Evolutionary conservation across 192 early-diverging fungal genomes (phyloP), one percentile per base, ranked within the genome.

Genomic region (Rhizophlyctis rosea): DNA sequence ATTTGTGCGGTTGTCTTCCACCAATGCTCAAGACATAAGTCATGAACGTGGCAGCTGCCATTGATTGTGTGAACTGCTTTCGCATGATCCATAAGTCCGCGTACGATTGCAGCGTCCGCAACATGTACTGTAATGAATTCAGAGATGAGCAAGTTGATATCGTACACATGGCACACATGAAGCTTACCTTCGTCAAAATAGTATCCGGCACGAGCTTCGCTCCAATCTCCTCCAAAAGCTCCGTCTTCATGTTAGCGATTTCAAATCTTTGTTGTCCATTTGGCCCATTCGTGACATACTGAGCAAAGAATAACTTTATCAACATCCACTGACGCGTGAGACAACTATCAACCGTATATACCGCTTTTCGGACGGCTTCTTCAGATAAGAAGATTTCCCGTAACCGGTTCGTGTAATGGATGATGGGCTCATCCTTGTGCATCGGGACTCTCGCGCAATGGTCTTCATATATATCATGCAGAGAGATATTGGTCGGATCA

Each of bases 391-490:
- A 73, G 29, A 86, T 81, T 7, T 83, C 80, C 55, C 81, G 76
- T 73, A 99, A 79, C 61, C 85, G 83, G 16, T 86, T 80, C 21
- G 87, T 85, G 68, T 88, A 91, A 71, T 85, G 89, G 50, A 91
- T 81, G 29, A 90, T 87, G 0, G 92, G 89, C 47, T 90, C 91
- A 69, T 98, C 94, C 69, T 92, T 94, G 60, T 90, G 81, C 27
- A 89, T 85, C 21, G 87, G 83, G 36, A 69, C 70, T 50, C 72
- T 76, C 35, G 82, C 78, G 50, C 94, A 96, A 62, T 97, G 84
- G 25, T 88, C 80, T 71, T 96, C 95, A 71, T 90, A 99, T 36
- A 99, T 88, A 47, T 96, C 92, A 63, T 98, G 91, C 25, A 99
- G 71, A 5, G 91, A 89, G 27, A 85, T 82, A 53, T 95, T 89